These are phyloP conservation scores for Calocybe gangraenosa DNA, from an alignment of 768 basidiomycete genomes.

Conservation along the genomic window DNA sequence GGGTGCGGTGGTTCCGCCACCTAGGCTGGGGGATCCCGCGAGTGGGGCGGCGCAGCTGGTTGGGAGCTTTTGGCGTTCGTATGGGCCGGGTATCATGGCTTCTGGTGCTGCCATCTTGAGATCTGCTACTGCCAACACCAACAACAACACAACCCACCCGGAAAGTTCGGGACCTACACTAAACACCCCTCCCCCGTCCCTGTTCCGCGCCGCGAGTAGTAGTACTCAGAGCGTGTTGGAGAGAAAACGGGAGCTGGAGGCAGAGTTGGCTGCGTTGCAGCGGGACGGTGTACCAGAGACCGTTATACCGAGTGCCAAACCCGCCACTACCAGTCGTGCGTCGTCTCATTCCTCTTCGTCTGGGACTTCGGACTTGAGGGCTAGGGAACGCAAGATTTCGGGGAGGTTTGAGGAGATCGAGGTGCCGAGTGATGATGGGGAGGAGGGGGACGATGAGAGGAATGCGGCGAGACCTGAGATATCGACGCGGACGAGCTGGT, in stretches of 20 bases:
- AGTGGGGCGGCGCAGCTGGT: constrained; percentile 65
- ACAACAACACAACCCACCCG: constrained; percentile 2
- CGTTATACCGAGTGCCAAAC: constrained; percentile 10
- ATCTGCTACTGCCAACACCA: background rate
- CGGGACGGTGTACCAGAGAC: constrained; percentile 18
- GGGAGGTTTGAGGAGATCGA: constrained; percentile 66
- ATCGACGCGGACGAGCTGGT: constrained; percentile 43
- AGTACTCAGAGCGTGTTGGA: constrained; percentile 31
- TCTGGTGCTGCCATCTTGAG: constrained; percentile 60
- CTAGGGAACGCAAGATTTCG: constrained; percentile 30
- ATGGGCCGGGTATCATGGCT: constrained; percentile 69
- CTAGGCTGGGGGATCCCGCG: constrained; percentile 46
- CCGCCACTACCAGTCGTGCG: constrained; percentile 33
- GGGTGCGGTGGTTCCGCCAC: constrained; percentile 37
- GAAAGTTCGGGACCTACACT: constrained; percentile 9
- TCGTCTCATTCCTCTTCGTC: constrained; percentile 27
- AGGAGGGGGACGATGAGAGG: constrained; percentile 55
- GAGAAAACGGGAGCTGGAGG: constrained; percentile 49
- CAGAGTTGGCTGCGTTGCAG: constrained; percentile 55
- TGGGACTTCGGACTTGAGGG: constrained; percentile 13
- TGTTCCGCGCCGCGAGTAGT: constrained; percentile 13
- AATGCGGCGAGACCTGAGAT: constrained; percentile 23
- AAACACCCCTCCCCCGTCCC: constrained; percentile 24
- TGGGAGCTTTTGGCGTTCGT: constrained; percentile 70
- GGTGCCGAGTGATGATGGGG: constrained; percentile 68